Conservation (phyloP, 768 basidiomycete genomes). For the Mrakia gelida region DNA sequence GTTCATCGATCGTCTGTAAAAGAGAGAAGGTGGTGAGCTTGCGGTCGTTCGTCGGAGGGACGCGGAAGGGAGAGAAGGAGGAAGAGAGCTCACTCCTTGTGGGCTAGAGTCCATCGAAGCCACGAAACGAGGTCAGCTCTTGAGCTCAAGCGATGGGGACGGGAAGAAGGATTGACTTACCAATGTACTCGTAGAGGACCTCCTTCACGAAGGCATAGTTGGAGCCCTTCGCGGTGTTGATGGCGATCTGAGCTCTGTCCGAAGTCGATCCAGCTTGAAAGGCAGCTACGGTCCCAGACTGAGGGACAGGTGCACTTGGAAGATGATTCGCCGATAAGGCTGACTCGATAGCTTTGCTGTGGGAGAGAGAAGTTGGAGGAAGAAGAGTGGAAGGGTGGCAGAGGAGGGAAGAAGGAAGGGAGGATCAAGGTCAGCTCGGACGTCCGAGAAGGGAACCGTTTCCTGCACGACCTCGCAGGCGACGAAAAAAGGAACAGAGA, state of each 20-base stretch:
- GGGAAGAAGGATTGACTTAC: neutral
- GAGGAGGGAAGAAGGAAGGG: neutral
- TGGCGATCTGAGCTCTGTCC: neutral
- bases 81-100: neutral
- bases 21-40: neutral
- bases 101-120: neutral
- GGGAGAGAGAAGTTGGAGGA: neutral
- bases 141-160: neutral
- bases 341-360: neutral
- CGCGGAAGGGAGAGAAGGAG: neutral
- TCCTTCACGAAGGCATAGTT: conserved; percentile 8
- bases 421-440: neutral
- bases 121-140: too few species aligned
- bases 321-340: neutral
- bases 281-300: neutral
- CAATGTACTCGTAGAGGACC: conserved; percentile 5
- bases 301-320: neutral
- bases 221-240: neutral
- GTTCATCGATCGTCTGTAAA: conserved; percentile 10
- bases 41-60: neutral
- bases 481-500: neutral
- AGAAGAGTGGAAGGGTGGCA: neutral
- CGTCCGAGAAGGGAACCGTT: neutral
- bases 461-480: neutral
- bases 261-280: neutral